Percentiles rank a stretch among this genome's conserved stretches.
Evolutionary conservation across 192 early-diverging fungal species (phyloP).

Genomic region (Coemansia sp.): DNA sequence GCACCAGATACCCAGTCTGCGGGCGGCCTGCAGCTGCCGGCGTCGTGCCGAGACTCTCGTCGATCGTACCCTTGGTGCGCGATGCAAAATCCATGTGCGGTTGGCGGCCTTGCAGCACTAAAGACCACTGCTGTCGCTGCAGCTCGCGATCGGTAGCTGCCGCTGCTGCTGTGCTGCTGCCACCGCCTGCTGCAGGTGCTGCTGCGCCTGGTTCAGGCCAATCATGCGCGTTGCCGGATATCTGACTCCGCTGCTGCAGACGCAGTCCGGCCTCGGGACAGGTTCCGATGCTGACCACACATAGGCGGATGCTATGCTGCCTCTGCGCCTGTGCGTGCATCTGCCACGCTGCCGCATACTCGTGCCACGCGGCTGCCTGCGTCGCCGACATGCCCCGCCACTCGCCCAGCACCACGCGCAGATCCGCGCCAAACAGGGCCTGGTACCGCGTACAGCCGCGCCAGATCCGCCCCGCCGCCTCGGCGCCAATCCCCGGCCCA

Average conservation of each 20-base stretch:
- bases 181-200: too few relatives aligned
- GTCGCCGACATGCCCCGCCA: conserved; percentile 30
- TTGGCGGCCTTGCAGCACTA: conserved; percentile 38
- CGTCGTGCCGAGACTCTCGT: background rate
- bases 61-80: background rate
- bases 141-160: too few relatives aligned
- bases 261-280: conserved; percentile 17
- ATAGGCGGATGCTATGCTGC: too few relatives aligned
- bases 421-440: conserved; percentile 18
- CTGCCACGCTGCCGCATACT: conserved; percentile 9
- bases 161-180: too few relatives aligned
- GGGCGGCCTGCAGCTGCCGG: conserved; percentile 2
- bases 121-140: conserved; percentile 28
- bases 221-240: too few relatives aligned
- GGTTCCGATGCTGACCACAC: conserved; percentile 16
- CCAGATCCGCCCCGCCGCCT: conserved; percentile 26
- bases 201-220: too few relatives aligned
- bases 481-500: background rate
- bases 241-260: background rate
- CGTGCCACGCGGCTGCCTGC: conserved; percentile 23
- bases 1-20: conserved; percentile 43
- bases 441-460: conserved; percentile 32
- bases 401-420: conserved; percentile 32
- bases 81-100: conserved; percentile 13
- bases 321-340: too few relatives aligned